Conservation (phyloP, 768 basidiomycete species). For the Tulasnella sp. region DNA sequence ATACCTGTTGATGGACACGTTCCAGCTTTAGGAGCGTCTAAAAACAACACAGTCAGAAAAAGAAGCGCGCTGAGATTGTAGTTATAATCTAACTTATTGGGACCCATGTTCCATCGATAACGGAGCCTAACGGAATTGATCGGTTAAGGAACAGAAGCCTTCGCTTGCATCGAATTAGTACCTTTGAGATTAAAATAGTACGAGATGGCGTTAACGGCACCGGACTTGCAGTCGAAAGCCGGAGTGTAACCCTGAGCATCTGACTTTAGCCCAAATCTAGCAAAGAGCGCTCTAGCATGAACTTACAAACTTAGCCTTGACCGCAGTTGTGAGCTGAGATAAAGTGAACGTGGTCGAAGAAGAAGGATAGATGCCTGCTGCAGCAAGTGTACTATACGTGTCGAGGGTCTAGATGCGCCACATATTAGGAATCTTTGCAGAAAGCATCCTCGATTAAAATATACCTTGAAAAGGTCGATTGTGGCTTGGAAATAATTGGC, state of each 20-base stretch:
- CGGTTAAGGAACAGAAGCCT: too few relatives aligned
- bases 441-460: constrained; percentile 4
- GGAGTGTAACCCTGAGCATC: constrained; percentile 36
- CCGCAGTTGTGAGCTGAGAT: constrained; percentile 30
- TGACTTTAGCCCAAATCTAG: not conserved
- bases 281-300: constrained; percentile 14
- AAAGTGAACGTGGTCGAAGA: constrained; percentile 41
- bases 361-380: constrained; percentile 65
- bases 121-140: too few relatives aligned
- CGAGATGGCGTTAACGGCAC: constrained; percentile 33
- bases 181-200: constrained; percentile 51
- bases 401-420: constrained; percentile 44
- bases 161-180: too few relatives aligned
- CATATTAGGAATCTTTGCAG: too few relatives aligned
- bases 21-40: constrained; percentile 12
- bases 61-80: not conserved
- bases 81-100: constrained; percentile 34
- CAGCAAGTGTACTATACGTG: constrained; percentile 56
- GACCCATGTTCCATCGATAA: constrained; percentile 50
- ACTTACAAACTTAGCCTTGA: constrained; percentile 44
- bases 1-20: constrained; percentile 44
- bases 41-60: not conserved
- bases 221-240: constrained; percentile 32
- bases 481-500: constrained; percentile 23
- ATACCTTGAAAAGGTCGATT: constrained; percentile 44